Conservation (phyloP, 805 yeast genomes). For the Torulaspora gathmanii region DNA sequence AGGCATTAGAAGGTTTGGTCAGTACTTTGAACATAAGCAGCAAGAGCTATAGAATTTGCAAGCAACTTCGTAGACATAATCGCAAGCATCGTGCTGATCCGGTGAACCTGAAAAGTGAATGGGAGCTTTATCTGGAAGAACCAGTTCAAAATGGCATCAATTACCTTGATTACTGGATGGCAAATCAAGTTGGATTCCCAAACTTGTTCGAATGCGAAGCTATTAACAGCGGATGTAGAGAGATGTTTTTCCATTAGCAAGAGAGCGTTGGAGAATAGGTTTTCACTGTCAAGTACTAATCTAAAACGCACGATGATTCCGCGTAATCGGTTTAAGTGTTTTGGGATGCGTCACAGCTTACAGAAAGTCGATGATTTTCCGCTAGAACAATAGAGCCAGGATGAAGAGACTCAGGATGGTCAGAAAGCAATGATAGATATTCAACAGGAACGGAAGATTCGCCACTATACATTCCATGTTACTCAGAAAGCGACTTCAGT, state of each 20-base stretch:
- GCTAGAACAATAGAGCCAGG: conserved; percentile 14
- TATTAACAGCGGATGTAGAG: conserved; percentile 13
- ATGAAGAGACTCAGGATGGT: conserved; percentile 6
- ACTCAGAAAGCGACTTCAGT: conserved; percentile 7
- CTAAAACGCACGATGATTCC: conserved; percentile 13
- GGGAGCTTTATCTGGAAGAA: conserved; percentile 16
- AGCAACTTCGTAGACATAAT: conserved; percentile 4
- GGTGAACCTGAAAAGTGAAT: conserved; percentile 7
- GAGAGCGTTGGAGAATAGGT: conserved; percentile 7
- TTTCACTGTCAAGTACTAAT: conserved; percentile 12
- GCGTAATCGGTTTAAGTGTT: conserved; percentile 15
- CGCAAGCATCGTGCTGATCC: background rate
- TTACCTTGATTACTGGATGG: conserved; percentile 14
- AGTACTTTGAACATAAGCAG: background rate
- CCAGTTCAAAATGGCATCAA: conserved; percentile 9
- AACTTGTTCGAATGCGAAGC: conserved; percentile 12
- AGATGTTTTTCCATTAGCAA: conserved; percentile 12
- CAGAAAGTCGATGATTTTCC: conserved; percentile 10
- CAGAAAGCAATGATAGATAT: background rate
- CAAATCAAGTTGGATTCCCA: conserved; percentile 15
- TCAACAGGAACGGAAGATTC: background rate
- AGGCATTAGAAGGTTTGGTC: background rate
- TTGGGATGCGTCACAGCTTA: conserved; percentile 10
- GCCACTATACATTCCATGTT: background rate
- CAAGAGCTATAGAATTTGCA: conserved; percentile 6